A percentile compares a stretch with the other conserved stretches of the same genome.
Conservation (phyloP, 2,329 filamentous ascomycete species). For the Cadophora sp. region DNA sequence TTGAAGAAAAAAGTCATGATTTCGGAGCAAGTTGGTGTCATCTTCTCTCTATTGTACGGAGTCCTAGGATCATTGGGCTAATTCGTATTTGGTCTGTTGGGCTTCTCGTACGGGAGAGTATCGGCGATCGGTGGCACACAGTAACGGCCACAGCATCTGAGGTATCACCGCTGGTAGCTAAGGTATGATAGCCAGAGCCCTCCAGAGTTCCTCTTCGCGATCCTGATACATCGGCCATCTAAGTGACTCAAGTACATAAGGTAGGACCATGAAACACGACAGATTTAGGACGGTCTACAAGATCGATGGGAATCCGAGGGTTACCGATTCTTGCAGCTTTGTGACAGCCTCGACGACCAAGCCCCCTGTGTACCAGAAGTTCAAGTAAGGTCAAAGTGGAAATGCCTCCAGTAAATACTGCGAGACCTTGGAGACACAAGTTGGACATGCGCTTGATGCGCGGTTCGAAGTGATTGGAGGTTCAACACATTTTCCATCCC, state of each 20-base stretch:
- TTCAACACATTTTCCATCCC: no score
- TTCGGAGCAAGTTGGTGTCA: no score
- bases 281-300: constrained; percentile 37
- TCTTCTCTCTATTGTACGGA: neutral
- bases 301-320: constrained; percentile 43
- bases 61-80: neutral
- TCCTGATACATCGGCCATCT: constrained; percentile 62
- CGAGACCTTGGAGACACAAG: no score
- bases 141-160: constrained; percentile 52
- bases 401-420: no score
- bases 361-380: constrained; percentile 37
- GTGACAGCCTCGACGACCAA: constrained; percentile 46
- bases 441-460: no score
- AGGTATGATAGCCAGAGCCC: constrained; percentile 56
- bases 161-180: constrained; percentile 61
- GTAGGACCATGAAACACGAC: constrained; percentile 21
- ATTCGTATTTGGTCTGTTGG: neutral
- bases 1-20: no score
- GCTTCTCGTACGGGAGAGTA: constrained; percentile 51
- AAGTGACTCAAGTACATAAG: constrained; percentile 57
- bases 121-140: constrained; percentile 50
- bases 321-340: constrained; percentile 44
- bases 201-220: constrained; percentile 38
- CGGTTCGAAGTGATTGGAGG: no score
- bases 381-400: neutral